These are phyloP conservation scores for Yamadazyma olivae DNA, from an alignment of 805 yeast species.

Conservation along the genomic window DNA sequence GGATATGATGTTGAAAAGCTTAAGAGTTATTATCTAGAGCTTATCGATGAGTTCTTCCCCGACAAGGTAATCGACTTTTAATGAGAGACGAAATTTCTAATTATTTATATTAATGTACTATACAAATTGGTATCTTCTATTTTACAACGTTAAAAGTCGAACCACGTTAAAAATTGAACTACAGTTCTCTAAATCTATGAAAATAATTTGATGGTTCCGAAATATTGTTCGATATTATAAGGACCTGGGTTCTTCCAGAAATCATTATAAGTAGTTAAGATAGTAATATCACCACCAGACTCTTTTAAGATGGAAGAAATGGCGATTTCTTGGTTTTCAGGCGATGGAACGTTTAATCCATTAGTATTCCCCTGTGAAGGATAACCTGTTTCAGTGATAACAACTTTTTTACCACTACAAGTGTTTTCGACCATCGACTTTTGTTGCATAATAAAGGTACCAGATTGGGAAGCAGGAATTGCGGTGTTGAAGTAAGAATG, in stretches of 20 bases:
- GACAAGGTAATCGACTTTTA: constrained; percentile 52
- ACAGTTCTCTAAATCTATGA: no score
- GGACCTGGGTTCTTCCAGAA: constrained; percentile 84
- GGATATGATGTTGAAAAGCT: constrained; percentile 47
- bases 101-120: constrained; percentile 1
- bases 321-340: constrained; percentile 70
- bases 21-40: constrained; percentile 56
- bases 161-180: no score
- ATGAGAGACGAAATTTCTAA: neutral
- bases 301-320: constrained; percentile 58
- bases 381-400: constrained; percentile 86
- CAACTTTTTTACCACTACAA: constrained; percentile 55
- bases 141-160: constrained; percentile 1
- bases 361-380: constrained; percentile 71
- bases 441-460: constrained; percentile 67
- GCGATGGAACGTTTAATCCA: constrained; percentile 71
- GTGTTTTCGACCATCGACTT: constrained; percentile 47
- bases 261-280: constrained; percentile 80
- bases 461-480: constrained; percentile 65
- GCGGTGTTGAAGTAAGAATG: constrained; percentile 77
- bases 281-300: constrained; percentile 59
- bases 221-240: constrained; percentile 82
- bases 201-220: constrained; percentile 58
- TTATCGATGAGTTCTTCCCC: constrained; percentile 69
- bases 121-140: neutral